phyloP scores from a whole-genome alignment of 441 rosid species.

The Isatis lusitanica region DNA sequence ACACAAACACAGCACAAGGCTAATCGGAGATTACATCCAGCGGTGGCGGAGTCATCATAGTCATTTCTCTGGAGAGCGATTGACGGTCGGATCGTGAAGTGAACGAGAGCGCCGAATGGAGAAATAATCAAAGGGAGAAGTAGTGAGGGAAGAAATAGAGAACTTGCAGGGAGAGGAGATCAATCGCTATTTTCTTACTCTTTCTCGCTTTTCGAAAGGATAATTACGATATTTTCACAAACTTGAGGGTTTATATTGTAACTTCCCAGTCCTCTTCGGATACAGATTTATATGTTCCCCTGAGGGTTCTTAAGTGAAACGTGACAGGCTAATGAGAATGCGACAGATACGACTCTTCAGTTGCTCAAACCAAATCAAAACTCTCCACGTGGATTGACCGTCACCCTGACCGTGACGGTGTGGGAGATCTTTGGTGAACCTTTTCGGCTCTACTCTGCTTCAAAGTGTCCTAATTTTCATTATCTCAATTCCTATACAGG shows the following conservation, averaged over 20 bases:
- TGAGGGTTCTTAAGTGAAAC: slow-evolving; percentile 1
- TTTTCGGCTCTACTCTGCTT: neutral
- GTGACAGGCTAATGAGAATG: slow-evolving; percentile 34
- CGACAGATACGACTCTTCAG: neutral
- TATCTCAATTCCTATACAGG: neutral
- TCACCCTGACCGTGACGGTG: slow-evolving; percentile 18
- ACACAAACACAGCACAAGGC: slow-evolving; percentile 13
- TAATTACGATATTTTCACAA: slow-evolving; percentile 11
- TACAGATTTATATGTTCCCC: slow-evolving; percentile 23
- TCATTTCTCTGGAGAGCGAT: slow-evolving; percentile 49
- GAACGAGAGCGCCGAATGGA: slow-evolving; percentile 27
- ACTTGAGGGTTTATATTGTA: slow-evolving; percentile 21
- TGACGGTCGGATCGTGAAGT: slow-evolving; percentile 47
- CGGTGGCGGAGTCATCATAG: slow-evolving; percentile 85
- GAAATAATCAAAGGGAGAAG: neutral
- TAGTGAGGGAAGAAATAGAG: slow-evolving; percentile 12
- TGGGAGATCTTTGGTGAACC: neutral
- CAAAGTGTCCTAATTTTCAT: neutral
- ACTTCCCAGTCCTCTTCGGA: neutral
- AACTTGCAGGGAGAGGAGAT: slow-evolving; percentile 21
- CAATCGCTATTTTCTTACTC: slow-evolving; percentile 32
- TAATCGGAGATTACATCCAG: slow-evolving; percentile 58
- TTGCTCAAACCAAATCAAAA: neutral
- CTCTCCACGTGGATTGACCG: slow-evolving; percentile 1
- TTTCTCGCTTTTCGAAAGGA: slow-evolving; percentile 22